Evolutionary conservation across 2,329 filamentous ascomycete species (phyloP).

Genomic region (Colletotrichum echinochloae): DNA sequence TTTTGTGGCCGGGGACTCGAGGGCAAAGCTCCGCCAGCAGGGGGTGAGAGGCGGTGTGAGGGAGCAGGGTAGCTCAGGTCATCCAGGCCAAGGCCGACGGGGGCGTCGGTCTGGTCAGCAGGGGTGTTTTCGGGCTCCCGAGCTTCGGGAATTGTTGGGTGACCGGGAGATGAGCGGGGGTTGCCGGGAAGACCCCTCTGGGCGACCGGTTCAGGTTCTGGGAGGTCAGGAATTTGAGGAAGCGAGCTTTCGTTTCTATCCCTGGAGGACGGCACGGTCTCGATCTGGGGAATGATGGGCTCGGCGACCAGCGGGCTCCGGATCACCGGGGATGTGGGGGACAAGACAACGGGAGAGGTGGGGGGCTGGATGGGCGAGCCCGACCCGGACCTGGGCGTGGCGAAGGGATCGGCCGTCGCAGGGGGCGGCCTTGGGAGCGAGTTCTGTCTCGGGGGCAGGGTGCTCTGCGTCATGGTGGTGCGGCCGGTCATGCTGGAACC

Average conservation of each 20-base stretch:
- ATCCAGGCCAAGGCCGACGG: slow-evolving; percentile 40
- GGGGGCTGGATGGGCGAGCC: slow-evolving; percentile 30
- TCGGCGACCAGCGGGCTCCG: slow-evolving; percentile 42
- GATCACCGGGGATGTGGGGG: slow-evolving; percentile 35
- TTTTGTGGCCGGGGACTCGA: slow-evolving; percentile 49
- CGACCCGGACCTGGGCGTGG: slow-evolving; percentile 47
- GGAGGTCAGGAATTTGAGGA: slow-evolving; percentile 49
- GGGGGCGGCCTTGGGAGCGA: slow-evolving; percentile 57
- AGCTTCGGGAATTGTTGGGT: slow-evolving; percentile 23
- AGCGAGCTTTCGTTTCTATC: slow-evolving; percentile 45
- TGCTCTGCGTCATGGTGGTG: slow-evolving; percentile 47
- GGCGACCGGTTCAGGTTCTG: slow-evolving; percentile 53
- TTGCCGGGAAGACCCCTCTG: slow-evolving; percentile 43
- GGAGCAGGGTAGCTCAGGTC: slow-evolving; percentile 37
- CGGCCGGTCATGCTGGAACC: slow-evolving; percentile 47
- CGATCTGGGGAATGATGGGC: slow-evolving; percentile 55
- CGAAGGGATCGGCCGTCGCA: slow-evolving; percentile 52
- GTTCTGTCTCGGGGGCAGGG: slow-evolving; percentile 55
- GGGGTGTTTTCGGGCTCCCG: slow-evolving; percentile 33
- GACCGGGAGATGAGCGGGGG: slow-evolving; percentile 36
- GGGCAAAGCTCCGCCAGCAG: slow-evolving; percentile 46
- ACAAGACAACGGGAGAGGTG: slow-evolving; percentile 45
- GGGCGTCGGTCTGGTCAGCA: slow-evolving; percentile 29
- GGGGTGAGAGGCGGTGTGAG: slow-evolving; percentile 44
- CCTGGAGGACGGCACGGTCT: slow-evolving; percentile 53